Percentiles rank a stretch among this genome's conserved stretches.
These are phyloP conservation scores for Phoma sp. DNA, from an alignment of 2,329 filamentous ascomycete species.

Conservation along the genomic window DNA sequence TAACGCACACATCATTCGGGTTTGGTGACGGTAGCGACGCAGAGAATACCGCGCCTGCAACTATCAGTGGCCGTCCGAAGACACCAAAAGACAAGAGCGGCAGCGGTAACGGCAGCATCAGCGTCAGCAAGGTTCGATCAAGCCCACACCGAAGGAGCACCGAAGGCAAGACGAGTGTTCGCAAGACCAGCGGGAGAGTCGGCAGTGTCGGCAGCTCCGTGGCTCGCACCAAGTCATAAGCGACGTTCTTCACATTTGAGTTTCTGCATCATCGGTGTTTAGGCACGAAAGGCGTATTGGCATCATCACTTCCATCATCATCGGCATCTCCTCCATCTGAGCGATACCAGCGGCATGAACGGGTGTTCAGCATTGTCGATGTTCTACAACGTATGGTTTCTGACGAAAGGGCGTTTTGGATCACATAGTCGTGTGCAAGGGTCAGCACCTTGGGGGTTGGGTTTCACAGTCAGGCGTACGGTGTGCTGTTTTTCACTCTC, in stretches of 20 bases:
- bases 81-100: conserved; percentile 54
- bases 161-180: conserved; percentile 57
- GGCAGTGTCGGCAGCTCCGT: conserved; percentile 53
- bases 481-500: conserved; percentile 24
- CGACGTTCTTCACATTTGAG: conserved; percentile 11
- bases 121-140: conserved; percentile 54
- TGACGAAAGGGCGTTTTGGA: conserved; percentile 37
- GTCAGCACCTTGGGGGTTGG: conserved; percentile 21
- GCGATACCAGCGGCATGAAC: conserved; percentile 19
- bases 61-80: conserved; percentile 48
- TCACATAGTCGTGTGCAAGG: conserved; percentile 22
- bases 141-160: conserved; percentile 56
- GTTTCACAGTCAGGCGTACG: conserved; percentile 25
- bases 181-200: conserved; percentile 60
- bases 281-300: conserved; percentile 35
- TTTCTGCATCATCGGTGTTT: conserved; percentile 25
- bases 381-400: conserved; percentile 24
- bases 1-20: conserved; percentile 45
- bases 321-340: conserved; percentile 20
- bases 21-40: conserved; percentile 55
- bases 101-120: conserved; percentile 49
- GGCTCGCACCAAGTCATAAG: conserved; percentile 40
- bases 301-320: conserved; percentile 21
- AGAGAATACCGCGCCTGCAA: conserved; percentile 52
- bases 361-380: conserved; percentile 22